Base-by-base conservation (phyloP, 768 basidiomycete genomes). In the Lactarius vividus region DNA sequence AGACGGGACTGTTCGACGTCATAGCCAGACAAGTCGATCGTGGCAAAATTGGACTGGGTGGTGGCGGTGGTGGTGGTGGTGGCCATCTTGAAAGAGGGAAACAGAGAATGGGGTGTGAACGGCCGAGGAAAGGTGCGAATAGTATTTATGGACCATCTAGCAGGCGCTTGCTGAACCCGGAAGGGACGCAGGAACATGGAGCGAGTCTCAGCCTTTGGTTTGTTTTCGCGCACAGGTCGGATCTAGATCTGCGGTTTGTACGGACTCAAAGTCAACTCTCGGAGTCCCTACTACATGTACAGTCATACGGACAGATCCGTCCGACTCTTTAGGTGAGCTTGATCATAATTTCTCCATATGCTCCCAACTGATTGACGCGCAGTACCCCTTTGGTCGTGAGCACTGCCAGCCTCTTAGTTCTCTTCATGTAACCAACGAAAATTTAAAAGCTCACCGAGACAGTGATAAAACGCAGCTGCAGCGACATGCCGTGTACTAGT, bases 1-100 rank as follows among this genome's bases (percentile, higher is more conserved):
- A 99, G 82, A 67, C 89, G 84, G 40, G 94, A 92, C 75, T 98
- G 96, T 72, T 94, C 93, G 13, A 89, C 84, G 75, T 98, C 96
- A 83, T 98, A 98, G 67, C 74, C 82, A 20, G 86, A 85, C 53
- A 96, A 81, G 75, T 95, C 92, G 70, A 96, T 81, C 72, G 80
- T 87, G 13, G 89, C 85, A 68, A 93, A 84, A 11, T 37, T 37
- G 11, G 35, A 4, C 35, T 37, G 35, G 35, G 35, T 37, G 35
- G n/a, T n/a, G n/a, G n/a, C n/a, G n/a, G n/a, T n/a, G n/a, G n/a
- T n/a, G n/a, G 63, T 61, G 55, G 56, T 44, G 1, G 60, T 15
- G 13, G 61, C 58, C 80, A 88, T 55, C 85, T 89, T 57, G 59
- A 67, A 64, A 16, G 57, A 59, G 52, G 39, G 52, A 39, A 62